A percentile compares a stretch with the other conserved stretches of the same genome.
phyloP scores from a whole-genome alignment of 2,329 filamentous ascomycete species.

The Phaeosphaeria sp. region DNA sequence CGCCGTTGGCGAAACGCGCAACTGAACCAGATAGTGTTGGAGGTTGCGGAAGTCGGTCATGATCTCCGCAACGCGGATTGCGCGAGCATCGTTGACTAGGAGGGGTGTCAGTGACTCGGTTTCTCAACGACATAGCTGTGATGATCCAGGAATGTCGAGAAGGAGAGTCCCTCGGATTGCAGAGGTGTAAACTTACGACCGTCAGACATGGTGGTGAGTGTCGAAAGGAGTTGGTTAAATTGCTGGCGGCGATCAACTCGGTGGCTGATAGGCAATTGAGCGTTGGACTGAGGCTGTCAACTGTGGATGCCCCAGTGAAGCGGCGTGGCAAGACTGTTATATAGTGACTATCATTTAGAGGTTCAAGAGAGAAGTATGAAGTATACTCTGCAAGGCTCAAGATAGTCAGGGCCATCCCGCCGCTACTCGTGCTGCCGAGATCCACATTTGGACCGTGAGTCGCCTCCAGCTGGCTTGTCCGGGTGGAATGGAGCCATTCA shows the following conservation, averaged over 20 bases:
- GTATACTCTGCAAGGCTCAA: conserved; percentile 35
- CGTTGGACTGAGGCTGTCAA: conserved; percentile 25
- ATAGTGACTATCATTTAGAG: conserved; percentile 31
- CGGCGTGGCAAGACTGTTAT: conserved; percentile 44
- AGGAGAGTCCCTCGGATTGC: neutral
- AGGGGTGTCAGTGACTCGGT: conserved; percentile 13
- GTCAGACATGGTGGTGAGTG: conserved; percentile 58
- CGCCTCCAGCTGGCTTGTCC: conserved; percentile 45
- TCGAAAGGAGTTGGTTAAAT: conserved; percentile 8
- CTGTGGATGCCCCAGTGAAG: conserved; percentile 28
- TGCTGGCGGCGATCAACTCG: conserved; percentile 19
- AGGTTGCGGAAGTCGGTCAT: conserved; percentile 70
- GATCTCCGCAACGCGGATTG: conserved; percentile 68
- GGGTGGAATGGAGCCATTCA: conserved; percentile 38
- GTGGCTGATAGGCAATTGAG: conserved; percentile 8
- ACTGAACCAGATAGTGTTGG: conserved; percentile 64
- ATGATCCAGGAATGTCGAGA: neutral
- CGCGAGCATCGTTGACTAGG: conserved; percentile 68
- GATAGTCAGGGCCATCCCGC: conserved; percentile 45
- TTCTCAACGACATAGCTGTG: neutral
- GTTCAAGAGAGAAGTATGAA: conserved; percentile 35
- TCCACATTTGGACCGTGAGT: conserved; percentile 45
- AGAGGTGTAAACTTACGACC: conserved; percentile 56
- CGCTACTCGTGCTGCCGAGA: conserved; percentile 45
- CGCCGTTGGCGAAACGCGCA: conserved; percentile 58